Percentiles rank a stretch among this genome's conserved stretches.
These are phyloP conservation scores for Rosa hybrid DNA, from an alignment of 331 rosid genomes.

Conservation along the genomic window DNA sequence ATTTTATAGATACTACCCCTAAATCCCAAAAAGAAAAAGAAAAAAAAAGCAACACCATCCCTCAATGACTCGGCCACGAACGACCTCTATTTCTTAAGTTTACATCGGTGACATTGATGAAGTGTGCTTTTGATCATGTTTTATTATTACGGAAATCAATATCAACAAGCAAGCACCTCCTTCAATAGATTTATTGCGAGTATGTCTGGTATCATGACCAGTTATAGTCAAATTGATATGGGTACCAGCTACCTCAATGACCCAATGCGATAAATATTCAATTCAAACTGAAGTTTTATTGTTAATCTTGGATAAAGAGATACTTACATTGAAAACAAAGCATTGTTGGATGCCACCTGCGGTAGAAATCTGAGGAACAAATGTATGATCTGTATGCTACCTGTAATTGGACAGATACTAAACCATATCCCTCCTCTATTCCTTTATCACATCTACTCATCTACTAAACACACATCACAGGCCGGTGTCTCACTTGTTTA, in stretches of 20 bases:
- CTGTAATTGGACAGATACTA: neutral
- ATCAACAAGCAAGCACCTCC: no score
- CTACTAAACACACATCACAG: neutral
- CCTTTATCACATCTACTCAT: neutral
- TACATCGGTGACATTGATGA: no score
- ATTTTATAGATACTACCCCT: no score
- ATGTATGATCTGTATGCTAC: constrained; percentile 8
- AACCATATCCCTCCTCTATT: neutral
- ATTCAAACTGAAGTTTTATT: neutral
- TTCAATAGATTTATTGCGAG: no score
- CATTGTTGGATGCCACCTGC: neutral
- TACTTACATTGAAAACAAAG: neutral
- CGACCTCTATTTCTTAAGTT: no score
- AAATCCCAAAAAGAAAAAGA: no score
- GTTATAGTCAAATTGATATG: no score
- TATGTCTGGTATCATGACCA: no score
- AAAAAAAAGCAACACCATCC: no score
- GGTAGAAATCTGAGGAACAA: neutral
- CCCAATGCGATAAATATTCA: neutral
- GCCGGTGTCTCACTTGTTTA: constrained; percentile 44
- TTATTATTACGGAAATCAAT: no score
- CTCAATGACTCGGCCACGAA: no score
- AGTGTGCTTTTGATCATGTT: no score
- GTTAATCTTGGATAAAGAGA: neutral
- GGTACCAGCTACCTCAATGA: neutral